Percentiles rank a stretch among this genome's conserved stretches.
These are phyloP conservation scores for Candida tibetensis DNA, from an alignment of 805 yeast genomes.

Conservation along the genomic window DNA sequence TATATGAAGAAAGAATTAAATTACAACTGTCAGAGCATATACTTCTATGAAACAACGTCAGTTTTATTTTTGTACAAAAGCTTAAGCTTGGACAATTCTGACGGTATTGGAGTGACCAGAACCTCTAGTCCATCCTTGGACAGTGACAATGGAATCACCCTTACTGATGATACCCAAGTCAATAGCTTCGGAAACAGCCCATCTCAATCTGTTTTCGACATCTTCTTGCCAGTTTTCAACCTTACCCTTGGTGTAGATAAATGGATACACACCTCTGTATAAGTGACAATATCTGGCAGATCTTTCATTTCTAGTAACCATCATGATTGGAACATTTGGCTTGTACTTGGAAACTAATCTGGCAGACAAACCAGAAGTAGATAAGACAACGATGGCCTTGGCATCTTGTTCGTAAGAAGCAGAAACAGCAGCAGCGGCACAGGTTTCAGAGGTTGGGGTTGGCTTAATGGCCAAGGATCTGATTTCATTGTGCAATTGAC, in stretches of 20 bases:
- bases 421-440: slow-evolving; percentile 95
- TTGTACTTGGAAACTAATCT: slow-evolving; percentile 96
- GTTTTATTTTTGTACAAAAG: slow-evolving; percentile 3
- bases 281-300: slow-evolving; percentile 95
- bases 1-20: background rate
- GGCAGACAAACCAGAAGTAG: slow-evolving; percentile 93
- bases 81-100: slow-evolving; percentile 79
- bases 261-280: slow-evolving; percentile 98
- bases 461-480: slow-evolving; percentile 85
- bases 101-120: slow-evolving; percentile 98
- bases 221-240: slow-evolving; percentile 91
- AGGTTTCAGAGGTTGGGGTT: slow-evolving; percentile 90
- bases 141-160: slow-evolving; percentile 89
- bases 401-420: slow-evolving; percentile 96
- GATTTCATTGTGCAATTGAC: slow-evolving; percentile 78
- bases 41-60: no score
- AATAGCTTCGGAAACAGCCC: slow-evolving; percentile 88
- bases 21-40: background rate
- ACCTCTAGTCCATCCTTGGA: slow-evolving; percentile 99
- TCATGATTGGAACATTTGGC: slow-evolving; percentile 94
- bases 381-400: slow-evolving; percentile 92
- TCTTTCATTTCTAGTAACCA: slow-evolving; percentile 93
- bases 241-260: slow-evolving; percentile 66
- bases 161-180: slow-evolving; percentile 78
- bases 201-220: slow-evolving; percentile 90